Evolutionary conservation across 106 monocot genomes (phyloP), one percentile per base, ranked within the genome.

Genomic region (Dendrobium officinale): DNA sequence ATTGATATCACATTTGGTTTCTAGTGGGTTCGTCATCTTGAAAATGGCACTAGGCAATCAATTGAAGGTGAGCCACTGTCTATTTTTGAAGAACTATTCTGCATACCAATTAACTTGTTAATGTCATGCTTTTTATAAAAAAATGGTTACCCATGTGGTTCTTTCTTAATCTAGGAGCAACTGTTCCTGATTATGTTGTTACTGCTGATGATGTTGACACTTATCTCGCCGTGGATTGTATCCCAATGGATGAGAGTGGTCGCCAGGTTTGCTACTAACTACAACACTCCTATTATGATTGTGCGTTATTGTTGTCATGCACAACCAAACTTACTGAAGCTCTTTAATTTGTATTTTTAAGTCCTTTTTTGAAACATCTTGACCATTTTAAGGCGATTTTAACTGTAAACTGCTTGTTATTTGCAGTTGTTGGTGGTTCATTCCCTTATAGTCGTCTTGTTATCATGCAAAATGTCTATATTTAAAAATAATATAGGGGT

Each of bases 201-300:
- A 94, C 96, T 82, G 94, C 92, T 75, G 96, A 97, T 88, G 96
- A 97, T 88, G 94, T 97, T 73, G 96, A 84, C 64, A 89, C 92
- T 26, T 66, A 83, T 81, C 88, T 97, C 83, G 81, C 90, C 73
- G 94, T 97, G 16, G 96, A 94, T 78, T 97, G 96, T 82, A 90
- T 89, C 59, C 94, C 96, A 19, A 94, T 97, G 86, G 94, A 97
- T 86, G 90, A 94, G 18, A 87, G 73, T 83, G 92, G 92, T 44
- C 84, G 77, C 66, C 96, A 94, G 96, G 96, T 94, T 68, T 82
- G 27, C 81, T 83, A 27, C 29, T 73, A 51, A 24, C 56, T 79
- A 5, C 72, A n/a, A 26, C 20, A 15, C 27, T 41, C n/a, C n/a
- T 74, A 22, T 42, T 44, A 37, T 72, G 5, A 42, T 20, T 44